phyloP scores from a whole-genome alignment of 768 basidiomycete species.

The Pholiota microspora region DNA sequence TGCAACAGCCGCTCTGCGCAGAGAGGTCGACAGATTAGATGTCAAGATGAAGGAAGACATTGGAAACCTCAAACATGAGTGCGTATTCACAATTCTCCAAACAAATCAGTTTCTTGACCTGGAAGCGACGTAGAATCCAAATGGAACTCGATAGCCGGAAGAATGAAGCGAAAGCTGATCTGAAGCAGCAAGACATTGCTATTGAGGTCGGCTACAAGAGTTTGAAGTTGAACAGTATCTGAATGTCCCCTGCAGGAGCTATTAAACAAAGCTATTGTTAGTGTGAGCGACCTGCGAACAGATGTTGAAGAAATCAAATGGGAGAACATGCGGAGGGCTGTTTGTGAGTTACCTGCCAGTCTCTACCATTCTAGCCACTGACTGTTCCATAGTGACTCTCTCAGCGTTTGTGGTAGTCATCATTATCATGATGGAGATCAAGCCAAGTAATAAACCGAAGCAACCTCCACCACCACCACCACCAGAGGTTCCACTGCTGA shows the following conservation, averaged over 20 bases:
- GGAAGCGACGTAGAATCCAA: conserved; percentile 65
- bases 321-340: conserved; percentile 85
- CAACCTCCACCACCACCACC: conserved; percentile 23
- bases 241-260: conserved; percentile 50
- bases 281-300: conserved; percentile 74
- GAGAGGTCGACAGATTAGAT: conserved; percentile 83
- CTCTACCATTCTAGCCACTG: neutral
- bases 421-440: conserved; percentile 68
- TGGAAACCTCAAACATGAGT: conserved; percentile 90
- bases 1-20: conserved; percentile 68
- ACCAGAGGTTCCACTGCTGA: conserved; percentile 26
- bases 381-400: conserved; percentile 48
- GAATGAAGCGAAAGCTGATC: conserved; percentile 82
- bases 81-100: conserved; percentile 27
- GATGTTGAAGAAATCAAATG: conserved; percentile 84
- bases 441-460: conserved; percentile 35
- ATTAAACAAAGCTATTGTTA: conserved; percentile 71
- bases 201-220: conserved; percentile 58
- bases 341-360: conserved; percentile 46
- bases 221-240: neutral
- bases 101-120: neutral
- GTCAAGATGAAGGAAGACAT: conserved; percentile 95
- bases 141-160: conserved; percentile 96
- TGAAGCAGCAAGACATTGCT: conserved; percentile 79
- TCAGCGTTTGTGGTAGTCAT: conserved; percentile 67